Evolutionary conservation across 1,139 yeast genomes (phyloP).

Genomic region (Dujonia santamariae): DNA sequence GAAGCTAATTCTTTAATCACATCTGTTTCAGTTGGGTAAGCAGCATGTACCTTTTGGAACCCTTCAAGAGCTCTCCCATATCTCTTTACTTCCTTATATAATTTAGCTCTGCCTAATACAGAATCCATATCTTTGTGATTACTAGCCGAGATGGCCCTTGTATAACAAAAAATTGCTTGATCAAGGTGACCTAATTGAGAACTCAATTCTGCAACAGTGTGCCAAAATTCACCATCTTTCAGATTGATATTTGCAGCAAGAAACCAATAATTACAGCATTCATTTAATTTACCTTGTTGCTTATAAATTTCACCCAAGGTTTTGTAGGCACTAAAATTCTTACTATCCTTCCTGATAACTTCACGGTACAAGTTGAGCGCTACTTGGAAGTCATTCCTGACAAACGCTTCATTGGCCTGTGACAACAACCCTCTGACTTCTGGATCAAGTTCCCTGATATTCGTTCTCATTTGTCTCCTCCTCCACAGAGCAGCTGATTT

Average conservation of each 20-base stretch:
- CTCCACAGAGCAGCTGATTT: constrained; percentile 26
- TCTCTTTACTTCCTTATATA: constrained; percentile 64
- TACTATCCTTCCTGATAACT: constrained; percentile 74
- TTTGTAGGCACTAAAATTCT: constrained; percentile 79
- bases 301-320: constrained; percentile 82
- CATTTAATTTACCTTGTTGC: constrained; percentile 60
- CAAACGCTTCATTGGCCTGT: constrained; percentile 79
- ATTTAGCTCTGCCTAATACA: constrained; percentile 57
- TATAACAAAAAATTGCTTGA: constrained; percentile 82
- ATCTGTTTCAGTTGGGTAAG: constrained; percentile 59
- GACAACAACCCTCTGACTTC: constrained; percentile 66
- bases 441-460: constrained; percentile 57
- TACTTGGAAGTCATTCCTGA: constrained; percentile 55
- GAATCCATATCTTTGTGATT: constrained; percentile 49
- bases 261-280: constrained; percentile 80
- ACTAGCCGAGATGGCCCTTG: constrained; percentile 65
- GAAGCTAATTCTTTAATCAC: constrained; percentile 74
- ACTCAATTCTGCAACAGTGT: constrained; percentile 74
- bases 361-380: constrained; percentile 70
- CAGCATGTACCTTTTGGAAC: constrained; percentile 57
- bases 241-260: constrained; percentile 82
- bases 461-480: constrained; percentile 32
- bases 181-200: constrained; percentile 66
- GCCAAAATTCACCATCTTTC: constrained; percentile 80
- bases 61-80: constrained; percentile 74